These are phyloP conservation scores for Saccharomyces hybrid DNA, from an alignment of 1,139 yeast genomes.

Conservation along the genomic window DNA sequence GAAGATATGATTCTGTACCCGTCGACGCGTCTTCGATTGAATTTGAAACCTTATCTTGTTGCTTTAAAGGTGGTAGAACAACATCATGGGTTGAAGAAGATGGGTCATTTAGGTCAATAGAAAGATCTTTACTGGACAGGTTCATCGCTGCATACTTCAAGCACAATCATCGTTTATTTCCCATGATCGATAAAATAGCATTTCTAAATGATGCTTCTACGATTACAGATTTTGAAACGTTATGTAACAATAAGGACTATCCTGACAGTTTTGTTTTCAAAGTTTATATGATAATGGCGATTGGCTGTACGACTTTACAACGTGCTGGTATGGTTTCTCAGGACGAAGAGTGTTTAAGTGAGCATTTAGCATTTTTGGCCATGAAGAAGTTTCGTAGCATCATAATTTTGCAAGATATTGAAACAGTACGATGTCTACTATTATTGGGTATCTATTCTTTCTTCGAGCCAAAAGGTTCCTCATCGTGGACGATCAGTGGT, in stretches of 20 bases:
- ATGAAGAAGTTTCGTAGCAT: slow-evolving; percentile 33
- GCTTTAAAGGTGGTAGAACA: slow-evolving; percentile 26
- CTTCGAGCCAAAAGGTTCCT: slow-evolving; percentile 39
- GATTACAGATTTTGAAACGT: slow-evolving; percentile 26
- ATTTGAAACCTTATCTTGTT: slow-evolving; percentile 22
- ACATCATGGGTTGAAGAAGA: slow-evolving; percentile 20
- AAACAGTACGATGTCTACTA: slow-evolving; percentile 36
- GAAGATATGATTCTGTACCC: slow-evolving; percentile 11
- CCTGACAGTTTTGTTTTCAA: slow-evolving; percentile 34
- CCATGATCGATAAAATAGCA: slow-evolving; percentile 37
- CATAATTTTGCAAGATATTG: slow-evolving; percentile 33
- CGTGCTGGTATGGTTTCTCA: slow-evolving; percentile 35
- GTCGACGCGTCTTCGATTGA: slow-evolving; percentile 26
- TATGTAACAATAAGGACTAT: slow-evolving; percentile 8
- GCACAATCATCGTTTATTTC: slow-evolving; percentile 40
- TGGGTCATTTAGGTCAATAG: slow-evolving; percentile 18
- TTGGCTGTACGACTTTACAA: slow-evolving; percentile 42
- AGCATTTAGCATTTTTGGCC: slow-evolving; percentile 34
- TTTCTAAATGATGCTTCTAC: slow-evolving; percentile 33
- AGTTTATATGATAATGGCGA: slow-evolving; percentile 42
- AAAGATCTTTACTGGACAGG: slow-evolving; percentile 25
- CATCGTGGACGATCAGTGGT: slow-evolving; percentile 45
- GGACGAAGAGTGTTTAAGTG: slow-evolving; percentile 32
- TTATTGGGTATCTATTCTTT: slow-evolving; percentile 41
- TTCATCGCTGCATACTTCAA: slow-evolving; percentile 38